A percentile compares a stretch with the other conserved stretches of the same genome.
Conservation (phyloP, 2,329 filamentous ascomycete species). For the Acrodontium crateriforme region DNA sequence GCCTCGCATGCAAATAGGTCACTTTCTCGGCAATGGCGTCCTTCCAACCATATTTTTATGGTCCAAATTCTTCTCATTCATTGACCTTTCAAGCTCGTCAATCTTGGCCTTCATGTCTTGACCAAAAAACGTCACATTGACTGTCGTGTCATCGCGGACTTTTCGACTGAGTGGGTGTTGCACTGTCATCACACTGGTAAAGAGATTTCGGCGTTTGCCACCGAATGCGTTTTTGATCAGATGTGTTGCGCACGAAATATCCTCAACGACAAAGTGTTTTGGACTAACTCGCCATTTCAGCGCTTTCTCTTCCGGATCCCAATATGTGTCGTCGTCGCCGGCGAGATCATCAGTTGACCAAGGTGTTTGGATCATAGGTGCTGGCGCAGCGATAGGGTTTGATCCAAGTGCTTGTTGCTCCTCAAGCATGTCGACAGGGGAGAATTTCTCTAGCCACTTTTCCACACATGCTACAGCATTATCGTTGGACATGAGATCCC, state of each 20-base stretch:
- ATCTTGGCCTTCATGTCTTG: too few species aligned
- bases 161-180: constrained; percentile 22
- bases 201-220: constrained; percentile 29
- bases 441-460: constrained; percentile 37
- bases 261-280: constrained; percentile 35
- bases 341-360: constrained; percentile 1
- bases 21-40: too few species aligned
- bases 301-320: constrained; percentile 22
- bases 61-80: too few species aligned
- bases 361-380: background rate
- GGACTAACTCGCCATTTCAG: constrained; percentile 29
- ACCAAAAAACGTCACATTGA: constrained; percentile 43
- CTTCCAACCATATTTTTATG: too few species aligned
- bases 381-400: background rate
- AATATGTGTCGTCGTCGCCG: constrained; percentile 23
- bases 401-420: constrained; percentile 3
- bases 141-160: constrained; percentile 38
- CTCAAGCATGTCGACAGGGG: constrained; percentile 13
- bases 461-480: constrained; percentile 32
- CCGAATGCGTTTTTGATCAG: constrained; percentile 40
- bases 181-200: constrained; percentile 25
- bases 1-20: too few species aligned
- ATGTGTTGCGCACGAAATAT: constrained; percentile 40
- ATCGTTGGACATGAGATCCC: constrained; percentile 25
- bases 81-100: too few species aligned